Evolutionary conservation across 108 stramenopile genomes (phyloP).

Genomic region (Mayamaea pseudoterrestris): DNA sequence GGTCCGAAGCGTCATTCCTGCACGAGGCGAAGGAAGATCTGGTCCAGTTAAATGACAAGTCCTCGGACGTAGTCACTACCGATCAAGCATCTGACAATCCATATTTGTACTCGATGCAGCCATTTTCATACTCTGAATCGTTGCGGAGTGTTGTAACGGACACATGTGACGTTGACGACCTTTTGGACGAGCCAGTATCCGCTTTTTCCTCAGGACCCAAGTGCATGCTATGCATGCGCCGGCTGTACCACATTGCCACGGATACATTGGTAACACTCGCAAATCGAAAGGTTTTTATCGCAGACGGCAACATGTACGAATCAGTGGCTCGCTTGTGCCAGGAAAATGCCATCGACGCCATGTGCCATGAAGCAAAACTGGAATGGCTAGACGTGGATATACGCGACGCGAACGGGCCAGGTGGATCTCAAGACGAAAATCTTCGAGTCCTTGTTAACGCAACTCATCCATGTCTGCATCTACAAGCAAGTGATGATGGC

Average conservation of each 20-base stretch:
- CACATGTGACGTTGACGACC: background rate
- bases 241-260: constrained; percentile 45
- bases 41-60: background rate
- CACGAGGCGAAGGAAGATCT: background rate
- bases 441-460: constrained; percentile 49
- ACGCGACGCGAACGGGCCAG: constrained; percentile 10
- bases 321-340: constrained; percentile 40
- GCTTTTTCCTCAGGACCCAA: background rate
- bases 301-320: constrained; percentile 69
- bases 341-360: constrained; percentile 52
- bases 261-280: constrained; percentile 34
- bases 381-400: constrained; percentile 42
- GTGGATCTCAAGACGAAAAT: constrained; percentile 8
- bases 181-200: background rate
- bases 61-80: background rate
- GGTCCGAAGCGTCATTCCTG: background rate
- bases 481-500: background rate
- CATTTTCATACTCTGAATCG: background rate
- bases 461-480: background rate
- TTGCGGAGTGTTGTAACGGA: background rate
- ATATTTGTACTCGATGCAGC: too few relatives aligned
- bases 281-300: constrained; percentile 53
- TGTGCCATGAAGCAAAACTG: constrained; percentile 40
- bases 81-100: background rate
- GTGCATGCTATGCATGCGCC: constrained; percentile 3